These are phyloP conservation scores for Talaromyces sp. DNA, from an alignment of 2,329 filamentous ascomycete species.

Conservation along the genomic window DNA sequence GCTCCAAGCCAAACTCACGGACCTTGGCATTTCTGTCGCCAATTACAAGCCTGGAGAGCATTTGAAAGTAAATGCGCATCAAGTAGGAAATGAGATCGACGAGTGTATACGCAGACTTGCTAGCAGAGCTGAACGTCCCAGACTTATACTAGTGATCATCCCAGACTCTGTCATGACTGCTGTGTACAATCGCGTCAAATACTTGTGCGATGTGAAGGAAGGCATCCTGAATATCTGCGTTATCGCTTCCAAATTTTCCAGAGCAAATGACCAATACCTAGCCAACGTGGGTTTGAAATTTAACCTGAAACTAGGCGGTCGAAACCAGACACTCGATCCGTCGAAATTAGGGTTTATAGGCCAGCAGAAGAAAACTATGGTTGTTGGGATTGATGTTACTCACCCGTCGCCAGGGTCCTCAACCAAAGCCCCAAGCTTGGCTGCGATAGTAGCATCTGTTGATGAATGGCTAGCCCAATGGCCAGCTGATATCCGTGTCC, in stretches of 20 bases:
- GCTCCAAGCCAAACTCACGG: conserved; percentile 3
- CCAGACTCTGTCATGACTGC: conserved; percentile 38
- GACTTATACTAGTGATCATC: conserved; percentile 56
- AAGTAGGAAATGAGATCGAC: background rate
- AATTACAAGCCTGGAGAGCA: background rate
- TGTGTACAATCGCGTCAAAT: conserved; percentile 64
- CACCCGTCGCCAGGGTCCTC: conserved; percentile 70
- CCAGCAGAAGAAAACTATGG: conserved; percentile 71
- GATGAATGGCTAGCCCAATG: conserved; percentile 71
- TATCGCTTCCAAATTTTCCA: conserved; percentile 49
- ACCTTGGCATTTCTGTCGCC: background rate
- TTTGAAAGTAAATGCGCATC: background rate
- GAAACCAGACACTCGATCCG: conserved; percentile 61
- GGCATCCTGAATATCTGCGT: conserved; percentile 70
- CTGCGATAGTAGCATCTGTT: conserved; percentile 73
- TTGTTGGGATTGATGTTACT: conserved; percentile 84
- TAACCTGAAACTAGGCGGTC: conserved; percentile 74
- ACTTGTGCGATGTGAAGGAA: conserved; percentile 59
- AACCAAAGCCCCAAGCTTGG: conserved; percentile 66
- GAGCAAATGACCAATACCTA: conserved; percentile 50
- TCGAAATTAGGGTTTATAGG: conserved; percentile 58
- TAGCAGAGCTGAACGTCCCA: background rate
- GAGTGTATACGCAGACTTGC: background rate
- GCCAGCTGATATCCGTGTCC: conserved; percentile 69
- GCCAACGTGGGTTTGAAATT: conserved; percentile 73